Evolutionary conservation across 306 rosid species (phyloP), one percentile per base, ranked within the genome.

Genomic region (Lathyrus tuberosus): DNA sequence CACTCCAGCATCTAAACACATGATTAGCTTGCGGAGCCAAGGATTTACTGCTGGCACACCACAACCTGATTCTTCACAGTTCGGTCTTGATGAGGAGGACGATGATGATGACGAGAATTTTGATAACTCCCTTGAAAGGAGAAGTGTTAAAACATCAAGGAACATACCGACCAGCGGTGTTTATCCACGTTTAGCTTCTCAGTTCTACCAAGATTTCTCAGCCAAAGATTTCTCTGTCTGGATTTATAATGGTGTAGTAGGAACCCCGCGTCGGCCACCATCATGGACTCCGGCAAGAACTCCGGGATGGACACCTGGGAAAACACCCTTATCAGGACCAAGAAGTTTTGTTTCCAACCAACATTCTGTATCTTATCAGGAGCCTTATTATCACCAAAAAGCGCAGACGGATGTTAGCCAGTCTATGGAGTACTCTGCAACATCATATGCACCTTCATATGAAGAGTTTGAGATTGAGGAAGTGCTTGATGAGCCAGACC

Each of bases 221-320:
- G 78, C 74, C 52, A 92, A 83, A 76, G 96, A 93, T 67, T 90
- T 93, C 64, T 79, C 96, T 17, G 72, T 67, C 14, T 90, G 98
- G 97, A 68, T 90, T 43, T 90, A 93, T 82, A 63, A 86, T 31
- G 96, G 96, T 14, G 94, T 88, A 43, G 89, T 74, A 58, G 82
- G 97, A 72, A 90, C 93, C 20, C 96, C 94, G 1, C 84, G 70
- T 17, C 93, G 82, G 10, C 83, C 75, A 14, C 91, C 91, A 7
- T 85, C 98, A 8, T 90, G 96, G 96, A 92, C 95, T 49, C 98
- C 92, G 0, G 90, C 88, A 0, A 87, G 86, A 81, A 92, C 92
- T 38, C 90, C 95, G 0, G 85, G 90, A 49, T 73, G 69, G 59
- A 87, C 96, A 16, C 89, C 97, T 0, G 86, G 76, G 24, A 81